phyloP scores from a whole-genome alignment of 192 early-diverging fungal species.

The Thamnidium elegans region DNA sequence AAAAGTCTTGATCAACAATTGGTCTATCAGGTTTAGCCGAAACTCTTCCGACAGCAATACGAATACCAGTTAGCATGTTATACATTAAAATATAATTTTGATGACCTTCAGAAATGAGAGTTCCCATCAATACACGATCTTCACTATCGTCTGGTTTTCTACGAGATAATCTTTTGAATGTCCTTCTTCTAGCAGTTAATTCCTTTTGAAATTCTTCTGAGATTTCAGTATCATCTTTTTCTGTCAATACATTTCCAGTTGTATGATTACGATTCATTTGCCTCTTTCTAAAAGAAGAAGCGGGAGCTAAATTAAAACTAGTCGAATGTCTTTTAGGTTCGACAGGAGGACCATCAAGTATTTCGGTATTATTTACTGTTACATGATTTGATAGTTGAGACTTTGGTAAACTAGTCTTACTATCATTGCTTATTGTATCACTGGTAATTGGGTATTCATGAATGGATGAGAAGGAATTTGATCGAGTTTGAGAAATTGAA shows the following conservation, averaged over 20 bases:
- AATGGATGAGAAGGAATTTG: too few species aligned
- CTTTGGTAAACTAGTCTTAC: too few species aligned
- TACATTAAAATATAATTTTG: conserved; percentile 95
- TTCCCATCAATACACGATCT: conserved; percentile 62
- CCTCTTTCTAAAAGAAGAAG: conserved; percentile 4
- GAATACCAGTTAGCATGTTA: conserved; percentile 96
- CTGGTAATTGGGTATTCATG: too few species aligned
- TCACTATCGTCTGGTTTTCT: conserved; percentile 28
- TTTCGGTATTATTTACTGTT: too few species aligned
- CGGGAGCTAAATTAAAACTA: conserved; percentile 2
- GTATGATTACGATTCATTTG: conserved; percentile 2
- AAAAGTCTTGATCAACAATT: conserved; percentile 76
- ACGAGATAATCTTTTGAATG: conserved; percentile 20
- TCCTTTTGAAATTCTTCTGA: conserved; percentile 23
- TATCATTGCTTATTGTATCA: too few species aligned
- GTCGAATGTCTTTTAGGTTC: not conserved
- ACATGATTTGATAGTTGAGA: too few species aligned
- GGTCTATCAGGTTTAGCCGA: conserved; percentile 76
- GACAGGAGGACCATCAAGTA: too few species aligned
- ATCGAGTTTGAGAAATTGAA: not conserved
- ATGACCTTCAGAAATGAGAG: conserved; percentile 86
- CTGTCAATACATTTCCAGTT: not conserved
- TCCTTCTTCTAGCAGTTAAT: conserved; percentile 10
- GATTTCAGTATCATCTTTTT: not conserved
- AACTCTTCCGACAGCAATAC: conserved; percentile 84